A percentile compares a stretch with the other conserved stretches of the same genome.
Evolutionary conservation across 768 basidiomycete species (phyloP).

Genomic region (Hericium coralloides): DNA sequence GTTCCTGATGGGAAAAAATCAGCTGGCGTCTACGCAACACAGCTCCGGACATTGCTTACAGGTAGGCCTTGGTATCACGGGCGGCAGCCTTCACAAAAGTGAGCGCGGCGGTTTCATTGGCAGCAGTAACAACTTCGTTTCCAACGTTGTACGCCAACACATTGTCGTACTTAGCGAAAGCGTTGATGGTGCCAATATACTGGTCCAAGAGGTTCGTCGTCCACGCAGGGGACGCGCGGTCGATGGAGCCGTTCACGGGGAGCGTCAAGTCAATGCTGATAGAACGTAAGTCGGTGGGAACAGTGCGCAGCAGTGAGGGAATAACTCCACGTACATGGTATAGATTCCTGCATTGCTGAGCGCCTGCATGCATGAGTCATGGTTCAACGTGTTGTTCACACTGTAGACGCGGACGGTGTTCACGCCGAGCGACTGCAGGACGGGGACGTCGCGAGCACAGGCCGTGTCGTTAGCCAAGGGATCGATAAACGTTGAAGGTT

Average conservation of each 20-base stretch:
- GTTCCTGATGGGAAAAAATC: slow-evolving; percentile 5
- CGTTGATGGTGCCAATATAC: slow-evolving; percentile 71
- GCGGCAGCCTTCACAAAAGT: slow-evolving; percentile 89
- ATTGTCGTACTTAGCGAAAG: slow-evolving; percentile 82
- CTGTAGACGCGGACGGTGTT: slow-evolving; percentile 84
- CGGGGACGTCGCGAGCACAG: slow-evolving; percentile 75
- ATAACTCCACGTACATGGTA: slow-evolving; percentile 54
- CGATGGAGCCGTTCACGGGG: slow-evolving; percentile 79
- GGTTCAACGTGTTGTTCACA: slow-evolving; percentile 74
- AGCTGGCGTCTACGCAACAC: background rate
- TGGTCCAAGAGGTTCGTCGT: slow-evolving; percentile 69
- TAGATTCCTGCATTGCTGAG: slow-evolving; percentile 80
- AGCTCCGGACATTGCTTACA: slow-evolving; percentile 36
- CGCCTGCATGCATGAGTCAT: slow-evolving; percentile 77
- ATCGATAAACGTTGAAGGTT: slow-evolving; percentile 72
- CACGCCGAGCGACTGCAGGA: slow-evolving; percentile 64
- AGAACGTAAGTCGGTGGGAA: slow-evolving; percentile 5
- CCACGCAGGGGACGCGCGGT: slow-evolving; percentile 69
- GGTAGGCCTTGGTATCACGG: slow-evolving; percentile 78
- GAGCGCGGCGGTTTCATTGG: slow-evolving; percentile 49
- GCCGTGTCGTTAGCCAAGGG: slow-evolving; percentile 58
- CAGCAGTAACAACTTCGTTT: slow-evolving; percentile 63
- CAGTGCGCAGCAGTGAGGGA: background rate
- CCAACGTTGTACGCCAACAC: slow-evolving; percentile 86
- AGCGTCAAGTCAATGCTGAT: slow-evolving; percentile 77